These are phyloP conservation scores for Serendipita sp. DNA, from an alignment of 768 basidiomycete genomes.

Conservation along the genomic window DNA sequence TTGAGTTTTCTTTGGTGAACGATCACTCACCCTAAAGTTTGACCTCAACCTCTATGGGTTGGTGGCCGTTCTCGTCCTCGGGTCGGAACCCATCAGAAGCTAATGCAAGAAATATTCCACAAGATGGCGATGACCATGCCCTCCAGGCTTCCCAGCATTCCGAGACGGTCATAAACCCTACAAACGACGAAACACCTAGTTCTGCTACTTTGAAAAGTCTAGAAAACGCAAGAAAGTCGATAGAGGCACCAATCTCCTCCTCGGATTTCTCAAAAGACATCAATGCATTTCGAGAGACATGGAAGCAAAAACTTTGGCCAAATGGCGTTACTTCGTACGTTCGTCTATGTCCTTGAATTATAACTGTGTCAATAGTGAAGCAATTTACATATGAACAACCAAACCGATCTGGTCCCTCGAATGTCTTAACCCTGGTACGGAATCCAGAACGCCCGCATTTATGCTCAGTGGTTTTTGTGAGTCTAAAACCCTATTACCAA, in stretches of 20 bases:
- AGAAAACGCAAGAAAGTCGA: no score
- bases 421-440: background rate
- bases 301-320: background rate
- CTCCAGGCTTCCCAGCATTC: no score
- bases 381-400: no score
- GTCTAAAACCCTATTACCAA: background rate
- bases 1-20: background rate
- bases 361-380: no score
- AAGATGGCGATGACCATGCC: no score
- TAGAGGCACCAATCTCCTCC: no score
- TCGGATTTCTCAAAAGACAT: no score
- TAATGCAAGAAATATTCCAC: no score
- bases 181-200: no score
- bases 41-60: background rate
- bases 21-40: background rate
- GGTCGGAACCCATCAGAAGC: background rate
- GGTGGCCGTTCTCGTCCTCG: conserved; percentile 3
- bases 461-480: background rate
- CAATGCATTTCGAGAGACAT: background rate
- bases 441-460: background rate
- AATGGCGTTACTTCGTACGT: background rate
- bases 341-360: background rate
- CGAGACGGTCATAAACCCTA: no score
- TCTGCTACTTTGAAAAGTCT: no score
- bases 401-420: background rate